Evolutionary conservation across 169 alveolate genomes (phyloP).

Genomic region (Eimeria brunetti): DNA sequence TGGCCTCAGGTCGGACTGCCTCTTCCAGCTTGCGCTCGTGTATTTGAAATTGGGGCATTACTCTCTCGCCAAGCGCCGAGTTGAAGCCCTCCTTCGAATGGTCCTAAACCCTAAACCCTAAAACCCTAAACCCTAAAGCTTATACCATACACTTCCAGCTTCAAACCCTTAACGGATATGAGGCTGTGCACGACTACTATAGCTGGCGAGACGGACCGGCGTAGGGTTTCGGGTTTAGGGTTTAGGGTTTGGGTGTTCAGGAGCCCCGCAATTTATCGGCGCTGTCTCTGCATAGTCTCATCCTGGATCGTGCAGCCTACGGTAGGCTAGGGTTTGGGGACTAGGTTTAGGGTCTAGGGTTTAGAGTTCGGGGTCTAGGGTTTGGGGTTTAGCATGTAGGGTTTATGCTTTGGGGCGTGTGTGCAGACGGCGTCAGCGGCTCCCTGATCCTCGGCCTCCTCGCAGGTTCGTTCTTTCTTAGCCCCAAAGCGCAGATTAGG

Average conservation of each 20-base stretch:
- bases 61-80: constrained; percentile 79
- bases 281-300: constrained; percentile 80
- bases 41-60: constrained; percentile 81
- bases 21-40: constrained; percentile 76
- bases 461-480: constrained; percentile 54
- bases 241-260: constrained; percentile 64
- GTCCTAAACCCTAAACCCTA: constrained; percentile 34
- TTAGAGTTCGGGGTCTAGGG: not conserved
- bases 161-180: not conserved
- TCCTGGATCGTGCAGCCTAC: constrained; percentile 81
- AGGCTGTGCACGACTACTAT: not conserved
- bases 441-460: constrained; percentile 75
- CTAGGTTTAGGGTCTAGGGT: constrained; percentile 2
- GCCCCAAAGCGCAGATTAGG: not conserved
- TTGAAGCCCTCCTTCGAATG: constrained; percentile 78
- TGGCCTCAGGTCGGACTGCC: constrained; percentile 79
- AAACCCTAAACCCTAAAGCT: not conserved
- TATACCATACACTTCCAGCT: not conserved
- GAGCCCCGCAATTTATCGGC: constrained; percentile 83
- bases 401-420: not conserved
- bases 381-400: not conserved
- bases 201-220: not conserved
- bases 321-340: constrained; percentile 33
- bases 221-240: constrained; percentile 8
- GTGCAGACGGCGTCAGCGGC: constrained; percentile 78